phyloP scores from a whole-genome alignment of 1,284 basidiomycete species.

The Papiliotrema nemorosa region DNA sequence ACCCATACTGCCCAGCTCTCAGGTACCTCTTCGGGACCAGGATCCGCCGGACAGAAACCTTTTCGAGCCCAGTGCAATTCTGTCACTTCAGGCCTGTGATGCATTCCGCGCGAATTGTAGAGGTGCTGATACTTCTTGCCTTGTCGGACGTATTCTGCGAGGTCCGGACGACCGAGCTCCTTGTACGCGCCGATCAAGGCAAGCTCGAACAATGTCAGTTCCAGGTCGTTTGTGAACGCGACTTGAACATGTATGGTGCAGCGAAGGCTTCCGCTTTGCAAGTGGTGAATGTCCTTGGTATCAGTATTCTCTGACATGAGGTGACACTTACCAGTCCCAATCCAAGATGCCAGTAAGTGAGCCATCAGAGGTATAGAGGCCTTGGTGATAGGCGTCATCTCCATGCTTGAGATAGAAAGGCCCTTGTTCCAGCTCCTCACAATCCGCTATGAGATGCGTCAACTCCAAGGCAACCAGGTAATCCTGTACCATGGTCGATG shows the following conservation, averaged over 20 bases:
- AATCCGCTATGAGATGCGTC: background rate
- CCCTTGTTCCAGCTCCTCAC: background rate
- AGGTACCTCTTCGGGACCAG: background rate
- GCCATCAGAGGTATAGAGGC: background rate
- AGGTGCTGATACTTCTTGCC: slow-evolving; percentile 3
- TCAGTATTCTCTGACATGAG: background rate
- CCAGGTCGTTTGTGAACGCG: background rate
- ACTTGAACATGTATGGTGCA: background rate
- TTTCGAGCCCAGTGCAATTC: background rate
- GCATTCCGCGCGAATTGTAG: background rate
- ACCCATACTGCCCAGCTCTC: background rate
- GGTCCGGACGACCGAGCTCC: background rate
- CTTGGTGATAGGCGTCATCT: background rate
- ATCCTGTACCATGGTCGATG: background rate
- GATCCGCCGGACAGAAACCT: background rate
- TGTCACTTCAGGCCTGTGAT: background rate
- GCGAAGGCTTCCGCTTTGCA: slow-evolving; percentile 1
- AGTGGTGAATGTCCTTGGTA: background rate
- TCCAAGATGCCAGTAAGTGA: background rate
- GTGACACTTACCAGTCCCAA: background rate
- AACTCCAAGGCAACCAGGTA: background rate
- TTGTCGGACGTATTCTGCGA: background rate
- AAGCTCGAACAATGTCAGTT: background rate
- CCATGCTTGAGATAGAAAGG: background rate
- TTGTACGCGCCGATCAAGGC: background rate